phyloP scores from a whole-genome alignment of 2,329 filamentous ascomycete genomes.

The Sarocladium strictum region DNA sequence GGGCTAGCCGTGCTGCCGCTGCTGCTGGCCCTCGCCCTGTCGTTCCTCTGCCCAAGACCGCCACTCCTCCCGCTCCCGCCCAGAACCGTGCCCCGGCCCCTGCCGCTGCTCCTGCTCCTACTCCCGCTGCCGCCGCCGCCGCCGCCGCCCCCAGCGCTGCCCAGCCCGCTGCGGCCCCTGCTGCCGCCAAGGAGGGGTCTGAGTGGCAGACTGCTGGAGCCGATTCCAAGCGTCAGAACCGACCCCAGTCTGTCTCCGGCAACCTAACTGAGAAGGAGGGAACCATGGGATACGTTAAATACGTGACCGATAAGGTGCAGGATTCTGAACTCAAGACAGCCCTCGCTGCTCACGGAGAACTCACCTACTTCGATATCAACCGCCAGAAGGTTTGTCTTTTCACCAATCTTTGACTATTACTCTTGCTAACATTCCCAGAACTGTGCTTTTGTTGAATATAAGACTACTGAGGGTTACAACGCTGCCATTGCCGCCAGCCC shows the following conservation, averaged over 20 bases:
- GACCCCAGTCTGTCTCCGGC: slow-evolving; percentile 59
- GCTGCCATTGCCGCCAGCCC: slow-evolving; percentile 80
- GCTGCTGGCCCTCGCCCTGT: slow-evolving; percentile 49
- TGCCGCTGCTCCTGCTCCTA: slow-evolving; percentile 30
- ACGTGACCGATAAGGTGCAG: slow-evolving; percentile 84
- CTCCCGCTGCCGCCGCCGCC: slow-evolving; percentile 32
- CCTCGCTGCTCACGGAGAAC: slow-evolving; percentile 65
- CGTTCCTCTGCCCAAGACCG: slow-evolving; percentile 52
- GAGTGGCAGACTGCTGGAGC: slow-evolving; percentile 83
- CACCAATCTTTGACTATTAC: slow-evolving; percentile 12
- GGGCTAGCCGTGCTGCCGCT: slow-evolving; percentile 65
- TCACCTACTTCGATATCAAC: slow-evolving; percentile 72
- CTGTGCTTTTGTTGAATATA: slow-evolving; percentile 95
- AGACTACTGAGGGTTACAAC: slow-evolving; percentile 71
- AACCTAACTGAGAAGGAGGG: slow-evolving; percentile 61
- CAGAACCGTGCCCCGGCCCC: slow-evolving; percentile 49
- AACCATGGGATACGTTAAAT: slow-evolving; percentile 88
- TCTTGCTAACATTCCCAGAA: slow-evolving; percentile 51
- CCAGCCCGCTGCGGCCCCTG: slow-evolving; percentile 28
- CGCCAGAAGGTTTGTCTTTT: slow-evolving; percentile 64
- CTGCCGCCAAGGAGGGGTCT: slow-evolving; percentile 42
- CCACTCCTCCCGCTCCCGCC: slow-evolving; percentile 40
- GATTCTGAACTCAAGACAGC: slow-evolving; percentile 64
- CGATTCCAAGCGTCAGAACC: slow-evolving; percentile 78
- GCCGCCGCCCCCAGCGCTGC: slow-evolving; percentile 41